Base-by-base conservation (phyloP, 768 basidiomycete species). In the Calocera cornea region DNA sequence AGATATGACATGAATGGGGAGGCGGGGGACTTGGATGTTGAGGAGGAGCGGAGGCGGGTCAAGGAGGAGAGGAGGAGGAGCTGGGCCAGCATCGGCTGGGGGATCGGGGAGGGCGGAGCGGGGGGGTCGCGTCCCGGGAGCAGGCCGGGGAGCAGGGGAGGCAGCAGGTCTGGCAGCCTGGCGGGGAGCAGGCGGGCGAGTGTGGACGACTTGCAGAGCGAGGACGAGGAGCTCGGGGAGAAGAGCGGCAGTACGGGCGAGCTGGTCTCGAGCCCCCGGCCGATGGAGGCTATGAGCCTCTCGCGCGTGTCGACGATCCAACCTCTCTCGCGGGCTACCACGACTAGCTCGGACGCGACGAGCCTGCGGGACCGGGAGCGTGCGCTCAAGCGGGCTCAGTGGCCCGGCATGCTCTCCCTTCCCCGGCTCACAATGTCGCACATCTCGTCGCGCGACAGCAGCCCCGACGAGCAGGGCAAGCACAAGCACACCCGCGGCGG, bases 1-100 rank as follows among this genome's bases (percentile, higher is more conserved):
- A 78, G 90, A 79, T 88, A 77, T 69, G 16, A 1, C 1, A 63
- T 40, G 49, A 40, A 38, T 71, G 2, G 74, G 72, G 40, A 33
- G 50, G 38, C 70, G 70, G 11, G 72, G 73, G 34, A 69, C 67
- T n/a, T 41, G 27, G 31, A 29, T 33, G 38, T 33, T 10, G 34
- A 41, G n/a, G 66, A 65, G 27, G 72, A 76, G 64, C 68, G 69
- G n/a, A 47, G 44, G 54, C 14, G 54, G 70, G 67, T 16, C 41
- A 22, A 5, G 69, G 70, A 12, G 66, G 64, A 29, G 67, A 68
- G 64, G 73, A 74, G 22, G 72, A 68, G 10, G 72, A 71, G 66
- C 54, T 60, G 54, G 54, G 31, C 54, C 8, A 33, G 54, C 19
- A 10, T 60, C 5, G 54, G 54, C 27, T 60, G 54, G 54, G 54